A percentile compares a stretch with the other conserved stretches of the same genome.
phyloP scores from a whole-genome alignment of 768 basidiomycete species.

The Rhizopogon vesiculosus region DNA sequence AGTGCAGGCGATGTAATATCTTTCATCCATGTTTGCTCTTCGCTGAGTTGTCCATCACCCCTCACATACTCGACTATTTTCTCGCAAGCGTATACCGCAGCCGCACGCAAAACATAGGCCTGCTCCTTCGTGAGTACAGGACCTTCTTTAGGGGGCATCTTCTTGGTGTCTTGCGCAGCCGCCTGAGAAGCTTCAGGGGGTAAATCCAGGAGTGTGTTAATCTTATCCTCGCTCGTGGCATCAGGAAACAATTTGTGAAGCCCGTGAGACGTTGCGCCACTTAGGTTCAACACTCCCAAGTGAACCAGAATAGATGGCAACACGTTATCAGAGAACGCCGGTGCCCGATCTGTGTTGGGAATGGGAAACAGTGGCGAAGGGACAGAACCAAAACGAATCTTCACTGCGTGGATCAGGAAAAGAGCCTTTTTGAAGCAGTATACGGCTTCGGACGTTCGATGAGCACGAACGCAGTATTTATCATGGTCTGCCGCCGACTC shows the following conservation, averaged over 20 bases:
- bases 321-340: constrained; percentile 79
- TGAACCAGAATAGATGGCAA: constrained; percentile 79
- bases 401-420: constrained; percentile 70
- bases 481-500: constrained; percentile 13
- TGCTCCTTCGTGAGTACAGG: constrained; percentile 56
- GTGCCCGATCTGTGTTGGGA: constrained; percentile 52
- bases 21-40: constrained; percentile 44
- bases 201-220: constrained; percentile 37
- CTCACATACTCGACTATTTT: constrained; percentile 54
- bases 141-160: constrained; percentile 34
- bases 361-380: constrained; percentile 55
- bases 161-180: constrained; percentile 6
- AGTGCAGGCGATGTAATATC: constrained; percentile 55
- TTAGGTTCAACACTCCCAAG: constrained; percentile 69
- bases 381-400: constrained; percentile 57
- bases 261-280: constrained; percentile 34
- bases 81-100: constrained; percentile 77
- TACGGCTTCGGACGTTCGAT: constrained; percentile 42
- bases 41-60: constrained; percentile 14
- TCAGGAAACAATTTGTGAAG: constrained; percentile 46
- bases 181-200: constrained; percentile 6
- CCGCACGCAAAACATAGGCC: constrained; percentile 70
- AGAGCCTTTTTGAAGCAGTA: constrained; percentile 91
- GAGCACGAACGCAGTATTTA: neutral
- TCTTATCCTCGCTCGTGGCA: constrained; percentile 32